Percentiles rank a stretch among this genome's conserved stretches.
These are phyloP conservation scores for Globisporangium heterothallicum DNA, from an alignment of 352 stramenopile genomes.

Conservation along the genomic window DNA sequence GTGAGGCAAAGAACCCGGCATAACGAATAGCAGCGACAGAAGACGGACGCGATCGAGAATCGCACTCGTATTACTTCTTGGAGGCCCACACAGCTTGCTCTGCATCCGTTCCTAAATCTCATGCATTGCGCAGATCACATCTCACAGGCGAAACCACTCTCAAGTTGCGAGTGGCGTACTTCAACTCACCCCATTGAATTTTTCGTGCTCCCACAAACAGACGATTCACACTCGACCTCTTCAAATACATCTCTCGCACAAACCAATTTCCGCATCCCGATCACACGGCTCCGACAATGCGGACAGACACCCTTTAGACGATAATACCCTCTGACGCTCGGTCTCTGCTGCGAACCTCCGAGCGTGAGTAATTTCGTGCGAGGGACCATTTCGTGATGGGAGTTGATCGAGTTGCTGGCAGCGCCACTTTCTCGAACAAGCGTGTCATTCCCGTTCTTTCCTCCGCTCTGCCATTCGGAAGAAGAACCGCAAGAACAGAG, in stretches of 20 bases:
- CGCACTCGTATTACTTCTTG: too few species aligned
- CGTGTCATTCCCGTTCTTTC: slow-evolving; percentile 2
- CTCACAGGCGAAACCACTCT: background rate
- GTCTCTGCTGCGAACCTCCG: background rate
- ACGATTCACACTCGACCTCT: background rate
- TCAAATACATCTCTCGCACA: too few species aligned
- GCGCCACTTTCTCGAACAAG: background rate
- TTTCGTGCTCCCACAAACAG: background rate
- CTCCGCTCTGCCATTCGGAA: background rate
- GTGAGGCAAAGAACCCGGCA: slow-evolving; percentile 1
- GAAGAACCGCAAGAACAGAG: background rate
- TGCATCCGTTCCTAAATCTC: too few species aligned
- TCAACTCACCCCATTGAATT: background rate
- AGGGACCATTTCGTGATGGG: slow-evolving; percentile 6
- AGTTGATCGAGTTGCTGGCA: background rate
- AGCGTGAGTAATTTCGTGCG: slow-evolving; percentile 5
- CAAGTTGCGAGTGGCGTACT: background rate
- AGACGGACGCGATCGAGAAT: background rate
- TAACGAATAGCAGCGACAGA: too few species aligned
- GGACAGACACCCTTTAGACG: background rate
- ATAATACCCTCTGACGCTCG: background rate
- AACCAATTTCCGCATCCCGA: too few species aligned
- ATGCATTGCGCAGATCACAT: too few species aligned
- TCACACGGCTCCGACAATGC: too few species aligned
- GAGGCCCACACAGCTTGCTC: too few species aligned